phyloP scores from a whole-genome alignment of 192 early-diverging fungal genomes.

The Lobulomyces angularis region DNA sequence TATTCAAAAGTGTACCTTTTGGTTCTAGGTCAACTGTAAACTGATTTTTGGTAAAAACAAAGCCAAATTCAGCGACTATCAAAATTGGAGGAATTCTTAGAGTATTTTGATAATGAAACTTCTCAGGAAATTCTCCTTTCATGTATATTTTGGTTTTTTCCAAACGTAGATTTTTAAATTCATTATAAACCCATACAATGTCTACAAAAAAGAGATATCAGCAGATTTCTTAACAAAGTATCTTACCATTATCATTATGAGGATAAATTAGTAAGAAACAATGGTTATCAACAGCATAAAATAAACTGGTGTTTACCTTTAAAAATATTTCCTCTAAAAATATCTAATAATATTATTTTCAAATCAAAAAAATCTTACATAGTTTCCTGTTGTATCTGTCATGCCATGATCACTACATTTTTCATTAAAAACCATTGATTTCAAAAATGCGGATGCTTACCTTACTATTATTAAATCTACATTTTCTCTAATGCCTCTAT shows the following conservation, averaged over 20 bases:
- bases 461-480: too few relatives aligned
- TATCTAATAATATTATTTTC: too few relatives aligned
- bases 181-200: constrained; percentile 33
- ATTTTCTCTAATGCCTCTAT: too few relatives aligned
- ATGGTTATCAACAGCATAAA: too few relatives aligned
- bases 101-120: constrained; percentile 58
- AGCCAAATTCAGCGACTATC: constrained; percentile 53
- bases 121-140: constrained; percentile 55
- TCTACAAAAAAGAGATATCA: too few relatives aligned
- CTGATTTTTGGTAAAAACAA: constrained; percentile 34
- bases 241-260: too few relatives aligned
- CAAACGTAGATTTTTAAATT: constrained; percentile 29
- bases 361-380: constrained; percentile 60
- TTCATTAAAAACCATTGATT: too few relatives aligned
- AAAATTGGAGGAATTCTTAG: constrained; percentile 64
- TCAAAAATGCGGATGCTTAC: too few relatives aligned
- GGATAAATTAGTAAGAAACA: too few relatives aligned
- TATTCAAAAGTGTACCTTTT: not conserved
- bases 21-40: constrained; percentile 14
- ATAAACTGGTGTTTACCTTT: too few relatives aligned
- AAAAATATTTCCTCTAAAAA: too few relatives aligned
- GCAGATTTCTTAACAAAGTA: too few relatives aligned
- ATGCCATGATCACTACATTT: constrained; percentile 96
- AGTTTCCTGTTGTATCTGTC: constrained; percentile 32
- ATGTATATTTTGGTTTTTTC: constrained; percentile 49